Evolutionary conservation across 176 grass and related monocot genomes (phyloP), one percentile per base, ranked within the genome.

Genomic region (Oryza nivara): DNA sequence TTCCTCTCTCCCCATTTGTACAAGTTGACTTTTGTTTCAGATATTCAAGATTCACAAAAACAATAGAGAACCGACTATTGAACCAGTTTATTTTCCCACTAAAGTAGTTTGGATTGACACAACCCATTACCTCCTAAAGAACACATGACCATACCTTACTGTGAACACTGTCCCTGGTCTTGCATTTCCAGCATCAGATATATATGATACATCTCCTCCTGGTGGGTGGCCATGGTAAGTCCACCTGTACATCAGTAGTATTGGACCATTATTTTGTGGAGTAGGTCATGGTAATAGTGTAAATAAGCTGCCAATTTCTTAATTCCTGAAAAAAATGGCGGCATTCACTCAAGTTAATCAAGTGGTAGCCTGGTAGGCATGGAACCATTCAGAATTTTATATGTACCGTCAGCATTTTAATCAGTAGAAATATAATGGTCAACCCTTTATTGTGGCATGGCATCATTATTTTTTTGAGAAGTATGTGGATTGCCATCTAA

Each of bases 101-200:
- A 75, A 51, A 76, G 45, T 49, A 68, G 72, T 36, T 76, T 79
- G 71, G 83, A 88, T 51, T 43, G 17, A 61, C 70, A 65, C 5
- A 9, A 2, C 28, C 17, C 12, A 19, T 63, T 66, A 32, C 22
- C 5, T 65, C 32, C 17, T 77, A 12, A 72, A 45, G 68, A 63
- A 47, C 11, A 90, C 49, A 86, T 76, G 79, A n/a, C 84, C 86
- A 36, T 90, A 95, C 93, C 96, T 98, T 84, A 98, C 84, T 87
- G 96, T 95, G 89, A 98, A 98, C 77, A 95, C 67, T 17, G 89
- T 86, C 79, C 96, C 93, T 89, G 87, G 80, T 63, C 78, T 90
- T 48, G 88, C 86, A 51, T 93, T 92, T 82, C 91, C 96, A 64
- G 85, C 89, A 70, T 95, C 93, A 80, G 88, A 87, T 83, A 98